Evolutionary conservation across 2,329 filamentous ascomycete species (phyloP).

Genomic region (Chrysoporthe austroafricana): DNA sequence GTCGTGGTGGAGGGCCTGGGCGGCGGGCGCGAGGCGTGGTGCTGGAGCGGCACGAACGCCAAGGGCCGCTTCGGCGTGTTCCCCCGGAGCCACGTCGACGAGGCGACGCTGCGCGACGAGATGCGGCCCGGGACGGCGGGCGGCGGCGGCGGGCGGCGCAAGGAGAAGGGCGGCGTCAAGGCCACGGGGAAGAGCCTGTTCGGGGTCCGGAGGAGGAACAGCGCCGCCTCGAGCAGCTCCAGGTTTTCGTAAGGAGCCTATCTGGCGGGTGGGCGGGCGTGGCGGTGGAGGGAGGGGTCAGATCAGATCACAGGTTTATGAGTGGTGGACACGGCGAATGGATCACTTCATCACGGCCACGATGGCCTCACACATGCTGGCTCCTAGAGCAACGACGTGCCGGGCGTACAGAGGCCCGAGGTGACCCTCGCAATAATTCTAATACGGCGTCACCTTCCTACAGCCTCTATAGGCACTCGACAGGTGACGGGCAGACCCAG

Average conservation of each 20-base stretch:
- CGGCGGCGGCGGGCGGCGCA: slow-evolving; percentile 1
- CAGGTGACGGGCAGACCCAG: no score
- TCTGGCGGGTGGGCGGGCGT: no score
- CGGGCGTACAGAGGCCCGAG: no score
- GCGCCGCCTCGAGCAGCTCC: slow-evolving; percentile 13
- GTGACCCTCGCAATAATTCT: no score
- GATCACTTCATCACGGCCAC: no score
- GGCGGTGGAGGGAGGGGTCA: no score
- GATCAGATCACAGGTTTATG: no score
- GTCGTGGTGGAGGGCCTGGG: slow-evolving; percentile 29
- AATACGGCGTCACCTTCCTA: no score
- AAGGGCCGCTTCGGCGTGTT: slow-evolving; percentile 42
- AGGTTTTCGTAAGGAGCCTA: neutral
- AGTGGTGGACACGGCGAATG: no score
- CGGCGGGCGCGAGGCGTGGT: slow-evolving; percentile 38
- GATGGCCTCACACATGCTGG: no score
- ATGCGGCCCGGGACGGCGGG: slow-evolving; percentile 4
- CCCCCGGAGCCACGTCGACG: slow-evolving; percentile 31
- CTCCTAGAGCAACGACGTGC: no score
- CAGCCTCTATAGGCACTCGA: no score
- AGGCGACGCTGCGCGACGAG: slow-evolving; percentile 20
- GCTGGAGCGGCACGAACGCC: slow-evolving; percentile 42
- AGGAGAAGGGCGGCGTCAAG: slow-evolving; percentile 19
- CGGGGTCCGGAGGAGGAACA: slow-evolving; percentile 18
- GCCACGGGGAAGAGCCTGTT: slow-evolving; percentile 17